Conservation (phyloP, 1,139 yeast species). For the Hyphopichia pseudoburtonii region DNA sequence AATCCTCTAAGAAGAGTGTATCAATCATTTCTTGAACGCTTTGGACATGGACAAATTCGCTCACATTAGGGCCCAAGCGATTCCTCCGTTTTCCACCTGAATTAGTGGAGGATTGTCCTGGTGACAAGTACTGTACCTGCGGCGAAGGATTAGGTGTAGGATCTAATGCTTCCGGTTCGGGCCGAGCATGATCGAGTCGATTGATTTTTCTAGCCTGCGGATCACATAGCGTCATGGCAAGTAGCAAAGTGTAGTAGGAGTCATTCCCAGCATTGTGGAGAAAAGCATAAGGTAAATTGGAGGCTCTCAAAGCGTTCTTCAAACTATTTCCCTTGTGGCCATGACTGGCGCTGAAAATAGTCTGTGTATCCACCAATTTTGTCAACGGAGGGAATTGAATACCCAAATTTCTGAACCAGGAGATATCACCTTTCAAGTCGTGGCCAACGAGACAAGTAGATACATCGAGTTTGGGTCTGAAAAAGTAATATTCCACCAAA, state of each 20-base stretch:
- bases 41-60: slow-evolving; percentile 1
- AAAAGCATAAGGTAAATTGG: slow-evolving; percentile 60
- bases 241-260: slow-evolving; percentile 63
- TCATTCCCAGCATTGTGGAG: slow-evolving; percentile 87
- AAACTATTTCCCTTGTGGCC: slow-evolving; percentile 46
- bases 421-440: slow-evolving; percentile 60
- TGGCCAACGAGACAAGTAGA: slow-evolving; percentile 62
- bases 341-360: slow-evolving; percentile 42
- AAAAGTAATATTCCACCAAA: slow-evolving; percentile 44
- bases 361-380: slow-evolving; percentile 51
- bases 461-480: slow-evolving; percentile 13
- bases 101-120: background rate
- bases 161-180: slow-evolving; percentile 1
- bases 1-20: slow-evolving; percentile 2
- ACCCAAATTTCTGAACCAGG: slow-evolving; percentile 50
- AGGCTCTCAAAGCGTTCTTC: slow-evolving; percentile 48
- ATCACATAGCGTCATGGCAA: slow-evolving; percentile 55
- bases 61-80: slow-evolving; percentile 2
- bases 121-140: slow-evolving; percentile 1
- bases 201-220: slow-evolving; percentile 42
- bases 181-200: slow-evolving; percentile 19
- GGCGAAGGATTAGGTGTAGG: slow-evolving; percentile 2
- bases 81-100: background rate
- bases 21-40: slow-evolving; percentile 2
- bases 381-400: slow-evolving; percentile 42